phyloP scores from a whole-genome alignment of 2,329 filamentous ascomycete species.

The Talaromyces sp. region DNA sequence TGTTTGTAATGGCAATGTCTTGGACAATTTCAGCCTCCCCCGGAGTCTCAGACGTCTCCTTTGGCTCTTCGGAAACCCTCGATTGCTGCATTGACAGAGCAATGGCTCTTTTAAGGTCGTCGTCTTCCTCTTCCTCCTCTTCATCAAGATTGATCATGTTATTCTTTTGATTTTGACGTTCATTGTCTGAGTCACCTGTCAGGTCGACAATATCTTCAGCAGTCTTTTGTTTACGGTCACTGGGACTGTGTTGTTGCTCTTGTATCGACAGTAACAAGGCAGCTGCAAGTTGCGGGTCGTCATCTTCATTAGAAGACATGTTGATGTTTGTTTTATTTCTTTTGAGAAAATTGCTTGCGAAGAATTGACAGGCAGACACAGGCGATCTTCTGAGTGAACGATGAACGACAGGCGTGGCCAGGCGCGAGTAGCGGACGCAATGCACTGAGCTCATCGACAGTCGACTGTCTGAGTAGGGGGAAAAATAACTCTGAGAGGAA shows the following conservation, averaged over 20 bases:
- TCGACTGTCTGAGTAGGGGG: not conserved
- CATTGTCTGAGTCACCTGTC: constrained; percentile 27
- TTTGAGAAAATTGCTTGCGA: not conserved
- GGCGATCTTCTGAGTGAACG: not conserved
- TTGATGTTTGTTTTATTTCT: not conserved
- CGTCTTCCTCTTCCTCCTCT: constrained; percentile 23
- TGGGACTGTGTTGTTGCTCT: not conserved
- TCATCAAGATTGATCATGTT: constrained; percentile 15
- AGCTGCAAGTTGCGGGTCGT: not conserved
- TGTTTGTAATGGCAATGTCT: not conserved
- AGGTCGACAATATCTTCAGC: constrained; percentile 26
- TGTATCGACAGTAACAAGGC: not conserved
- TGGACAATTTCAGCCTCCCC: not conserved
- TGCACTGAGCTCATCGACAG: not conserved
- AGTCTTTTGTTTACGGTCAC: not conserved
- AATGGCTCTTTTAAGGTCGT: constrained; percentile 33
- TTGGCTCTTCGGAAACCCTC: not conserved
- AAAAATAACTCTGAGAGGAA: not conserved
- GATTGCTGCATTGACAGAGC: constrained; percentile 27
- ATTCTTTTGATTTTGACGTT: constrained; percentile 24
- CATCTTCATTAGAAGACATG: not conserved
- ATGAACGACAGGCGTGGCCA: not conserved
- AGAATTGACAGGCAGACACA: not conserved
- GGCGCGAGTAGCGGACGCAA: not conserved
- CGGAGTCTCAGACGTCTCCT: not conserved